Evolutionary conservation across 1,284 basidiomycete species (phyloP), one percentile per base, ranked within the genome.

Genomic region (Ustilago lituana): DNA sequence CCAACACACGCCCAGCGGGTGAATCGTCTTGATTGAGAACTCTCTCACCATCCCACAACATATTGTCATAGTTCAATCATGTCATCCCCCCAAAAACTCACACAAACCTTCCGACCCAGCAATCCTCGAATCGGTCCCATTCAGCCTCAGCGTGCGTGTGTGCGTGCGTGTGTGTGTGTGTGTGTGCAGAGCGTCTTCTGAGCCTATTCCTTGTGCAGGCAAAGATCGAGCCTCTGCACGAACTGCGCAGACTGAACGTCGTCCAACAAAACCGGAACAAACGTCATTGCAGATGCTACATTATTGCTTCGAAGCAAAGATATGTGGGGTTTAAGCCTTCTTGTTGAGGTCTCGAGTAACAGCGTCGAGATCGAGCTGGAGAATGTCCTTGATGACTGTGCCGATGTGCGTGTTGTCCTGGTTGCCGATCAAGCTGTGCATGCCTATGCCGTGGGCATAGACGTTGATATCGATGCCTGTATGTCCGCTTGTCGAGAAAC

Each of bases 391-490:
- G 40, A 79, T 79, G 50, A 78, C 75, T 3, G 47, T 39, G 10
- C 79, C 80, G 46, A 82, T 77, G 39, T 74, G 76, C 26, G 78
- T 83, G 54, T 84, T 84, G 55, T 84, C 83, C 24, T 77, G 68
- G 52, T 82, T 83, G 2, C 83, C 83, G 0, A 52, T 39, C 6
- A 84, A 53, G 1, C 71, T 67, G 36, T 64, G 43, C 39, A 72
- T 26, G 19, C 73, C 73, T 27, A 59, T 52, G 1, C 82, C 82
- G 22, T 78, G 70, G 23, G 80, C 81, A 47, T 83, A 84, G 3
- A 84, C 74, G 31, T 83, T 82, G 38, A 84, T 82, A 50, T 84
- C 83, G 29, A 84, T 78, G n/a, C 81, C 83, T 17, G 80, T 81
- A 50, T 84, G 83, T 0, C 83, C 83, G n/a, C 76, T 71, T 0